Evolutionary conservation across 106 monocot genomes (phyloP), one percentile per base, ranked within the genome.

Genomic region (Cymbidium sinense): DNA sequence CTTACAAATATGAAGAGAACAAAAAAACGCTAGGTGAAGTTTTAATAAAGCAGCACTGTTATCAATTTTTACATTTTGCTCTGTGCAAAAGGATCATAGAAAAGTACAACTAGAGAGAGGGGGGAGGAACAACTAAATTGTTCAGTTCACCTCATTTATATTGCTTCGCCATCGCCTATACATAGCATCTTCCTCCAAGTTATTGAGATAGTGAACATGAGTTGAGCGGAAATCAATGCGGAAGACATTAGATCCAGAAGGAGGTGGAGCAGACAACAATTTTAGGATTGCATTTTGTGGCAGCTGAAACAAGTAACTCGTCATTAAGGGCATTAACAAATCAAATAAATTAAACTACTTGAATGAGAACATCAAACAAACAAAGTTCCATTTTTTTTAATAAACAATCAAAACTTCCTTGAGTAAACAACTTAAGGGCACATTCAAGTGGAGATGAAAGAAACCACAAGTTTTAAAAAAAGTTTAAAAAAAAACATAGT

Each of bases 161-260:
- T 94, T 92, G 79, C 86, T 99, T 81, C 94, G 62, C 98, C 98
- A 99, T 34, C 85, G 81, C 77, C 62, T 91, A 51, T 99, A 99
- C 90, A 94, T 90, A 23, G 84, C 81, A 92, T 99, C 94, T 83
- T 90, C 88, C 83, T 99, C 98, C 79, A 99, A 83, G 78, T 99
- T 87, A 83, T 99, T 99, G 43, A 99, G 85, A 79, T 92, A 99
- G 80, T 90, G 89, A 79, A 92, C 94, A 86, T 87, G 80, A 76
- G 78, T 64, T 69, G 98, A 99, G 51, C 94, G 98, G 35, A 99
- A 99, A 79, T 99, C 98, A 75, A 99, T 87, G 78, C 98, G 94
- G 29, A 99, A 84, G 62, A 75, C 30, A 86, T 85, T 87, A 61
- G 87, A 86, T 77, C 92, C 92, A 44, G 88, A 78, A 76, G 90